Base-by-base conservation (phyloP, 345 rosid genomes). In the Carallia pectinifolia region DNA sequence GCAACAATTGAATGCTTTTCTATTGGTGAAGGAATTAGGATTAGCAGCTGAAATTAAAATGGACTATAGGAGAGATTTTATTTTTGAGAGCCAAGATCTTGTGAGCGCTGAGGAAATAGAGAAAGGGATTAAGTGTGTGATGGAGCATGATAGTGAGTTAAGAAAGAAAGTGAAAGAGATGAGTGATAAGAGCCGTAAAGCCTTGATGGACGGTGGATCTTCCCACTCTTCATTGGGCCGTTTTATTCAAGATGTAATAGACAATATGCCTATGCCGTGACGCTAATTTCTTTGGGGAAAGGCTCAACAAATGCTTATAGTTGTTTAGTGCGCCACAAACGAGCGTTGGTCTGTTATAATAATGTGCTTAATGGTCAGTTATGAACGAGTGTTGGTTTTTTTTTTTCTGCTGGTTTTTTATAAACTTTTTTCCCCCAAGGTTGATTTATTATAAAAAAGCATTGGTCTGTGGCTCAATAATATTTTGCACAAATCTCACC, bases 1-100 rank as follows among this genome's bases (percentile, higher is more conserved):
- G 73, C 73, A 69, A 4, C 73, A 69, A 16, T 2, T 69, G 0
- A 69, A 61, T 23, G 73, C 73, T 1, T 61, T 69, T 12, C 17
- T 36, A 3, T 16, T 69, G 44, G 48, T 61, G 58, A 30, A 12
- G 1, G 73, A 69, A 48, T 19, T 48, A 36, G 73, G 65, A 19
- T n/a, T 69, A 19, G 73, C 47, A 13, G 73, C 39, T 0, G 58
- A 69, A 1, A 44, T 69, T 8, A 60, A 52, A 23, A 40, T 69
- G 58, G 53, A 48, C 16, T 31, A 29, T 13, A 16, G 31, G 29
- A n/a, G 15, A 18, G 37, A 4, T 54, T 54, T 54, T 18, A 2
- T 53, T 1, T 8, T n/a, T 6, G 29, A 6, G 58, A 38, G 15
- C 0, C 37, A 58, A 23, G 18, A 18, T 7, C 29, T 40, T 2